phyloP scores from a whole-genome alignment of 306 rosid genomes.

The Cucurbita moschata region DNA sequence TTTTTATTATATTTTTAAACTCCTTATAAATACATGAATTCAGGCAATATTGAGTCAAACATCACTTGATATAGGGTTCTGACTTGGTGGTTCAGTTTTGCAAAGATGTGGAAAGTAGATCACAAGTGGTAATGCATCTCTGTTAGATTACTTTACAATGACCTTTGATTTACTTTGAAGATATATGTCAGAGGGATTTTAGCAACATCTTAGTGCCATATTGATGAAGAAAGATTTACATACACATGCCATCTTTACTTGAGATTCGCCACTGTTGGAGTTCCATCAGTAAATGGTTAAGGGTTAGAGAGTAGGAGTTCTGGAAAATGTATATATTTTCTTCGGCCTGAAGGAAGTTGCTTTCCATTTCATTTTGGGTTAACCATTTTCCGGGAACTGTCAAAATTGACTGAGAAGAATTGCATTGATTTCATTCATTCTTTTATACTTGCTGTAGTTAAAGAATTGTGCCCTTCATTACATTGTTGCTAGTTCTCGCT shows the following conservation, averaged over 20 bases:
- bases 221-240: background rate
- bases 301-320: background rate
- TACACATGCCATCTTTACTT: background rate
- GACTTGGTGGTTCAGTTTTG: conserved; percentile 76
- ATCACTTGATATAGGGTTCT: conserved; percentile 38
- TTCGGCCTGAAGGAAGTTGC: background rate
- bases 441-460: background rate
- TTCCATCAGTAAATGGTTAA: background rate
- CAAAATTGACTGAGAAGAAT: background rate
- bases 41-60: conserved; percentile 10
- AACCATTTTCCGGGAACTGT: background rate
- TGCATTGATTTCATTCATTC: background rate
- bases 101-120: conserved; percentile 86
- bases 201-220: background rate
- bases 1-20: background rate
- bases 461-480: background rate
- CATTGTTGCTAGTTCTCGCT: background rate
- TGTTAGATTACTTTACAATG: conserved; percentile 13
- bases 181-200: background rate
- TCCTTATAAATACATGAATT: conserved; percentile 5
- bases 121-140: conserved; percentile 54
- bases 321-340: background rate
- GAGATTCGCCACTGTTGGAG: background rate
- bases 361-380: background rate
- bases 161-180: background rate